These are phyloP conservation scores for Datisca glomerata DNA, from an alignment of 306 rosid genomes.

Conservation along the genomic window DNA sequence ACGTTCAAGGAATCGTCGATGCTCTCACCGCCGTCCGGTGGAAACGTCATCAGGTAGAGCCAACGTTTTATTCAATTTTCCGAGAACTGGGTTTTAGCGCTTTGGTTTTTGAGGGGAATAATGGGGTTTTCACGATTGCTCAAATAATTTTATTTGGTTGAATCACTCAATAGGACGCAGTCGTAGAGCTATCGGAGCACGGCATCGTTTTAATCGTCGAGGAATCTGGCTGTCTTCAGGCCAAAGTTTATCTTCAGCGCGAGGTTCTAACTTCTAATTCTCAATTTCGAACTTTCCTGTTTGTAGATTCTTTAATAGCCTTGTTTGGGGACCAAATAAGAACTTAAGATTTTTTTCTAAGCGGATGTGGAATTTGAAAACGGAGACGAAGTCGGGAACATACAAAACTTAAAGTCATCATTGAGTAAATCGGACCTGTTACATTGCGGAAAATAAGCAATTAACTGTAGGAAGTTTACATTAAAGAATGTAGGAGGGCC, in stretches of 20 bases:
- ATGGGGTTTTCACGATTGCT: conserved; percentile 1
- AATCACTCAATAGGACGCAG: conserved; percentile 60
- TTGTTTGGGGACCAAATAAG: too few relatives aligned
- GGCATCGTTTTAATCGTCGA: conserved; percentile 81
- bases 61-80: background rate
- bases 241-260: conserved; percentile 89
- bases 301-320: background rate
- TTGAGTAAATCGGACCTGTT: too few relatives aligned
- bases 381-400: background rate
- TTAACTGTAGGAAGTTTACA: too few relatives aligned
- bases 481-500: too few relatives aligned
- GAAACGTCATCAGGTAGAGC: conserved; percentile 77
- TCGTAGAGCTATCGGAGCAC: conserved; percentile 73
- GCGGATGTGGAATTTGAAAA: conserved; percentile 1
- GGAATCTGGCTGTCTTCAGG: conserved; percentile 82
- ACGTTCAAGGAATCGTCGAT: conserved; percentile 83
- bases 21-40: conserved; percentile 80
- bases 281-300: background rate
- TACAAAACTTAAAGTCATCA: too few relatives aligned
- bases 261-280: conserved; percentile 32
- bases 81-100: too few relatives aligned
- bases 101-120: too few relatives aligned
- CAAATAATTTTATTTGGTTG: too few relatives aligned
- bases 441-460: too few relatives aligned
- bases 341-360: too few relatives aligned